Conservation (phyloP, 179 eudicot genomes). For the Vitellaria paradoxa region DNA sequence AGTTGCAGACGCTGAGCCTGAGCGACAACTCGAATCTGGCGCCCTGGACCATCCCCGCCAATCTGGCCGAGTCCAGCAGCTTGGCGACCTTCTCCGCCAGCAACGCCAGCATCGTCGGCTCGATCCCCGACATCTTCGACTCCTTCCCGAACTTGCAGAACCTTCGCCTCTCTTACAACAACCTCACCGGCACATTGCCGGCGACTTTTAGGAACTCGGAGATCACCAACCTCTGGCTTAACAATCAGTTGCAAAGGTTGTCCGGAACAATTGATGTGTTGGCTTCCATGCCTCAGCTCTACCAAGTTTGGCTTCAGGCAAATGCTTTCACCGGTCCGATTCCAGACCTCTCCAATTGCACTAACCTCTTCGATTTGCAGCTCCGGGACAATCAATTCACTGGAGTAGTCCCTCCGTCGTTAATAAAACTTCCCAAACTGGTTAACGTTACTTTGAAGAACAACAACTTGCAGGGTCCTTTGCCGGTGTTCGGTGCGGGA, state of each 20-base stretch:
- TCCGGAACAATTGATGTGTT: constrained; percentile 44
- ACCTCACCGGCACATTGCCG: constrained; percentile 46
- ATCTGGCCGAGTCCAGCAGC: constrained; percentile 29
- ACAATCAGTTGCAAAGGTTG: constrained; percentile 35
- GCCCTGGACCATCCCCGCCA: constrained; percentile 46
- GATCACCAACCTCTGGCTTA: constrained; percentile 50
- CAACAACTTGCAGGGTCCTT: constrained; percentile 62
- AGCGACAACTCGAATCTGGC: constrained; percentile 11
- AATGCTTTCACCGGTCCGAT: constrained; percentile 56
- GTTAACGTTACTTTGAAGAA: constrained; percentile 52
- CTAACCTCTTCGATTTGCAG: constrained; percentile 58
- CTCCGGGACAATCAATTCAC: constrained; percentile 67
- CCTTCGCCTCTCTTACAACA: constrained; percentile 44
- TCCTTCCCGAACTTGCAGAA: constrained; percentile 33
- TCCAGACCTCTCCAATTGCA: constrained; percentile 56
- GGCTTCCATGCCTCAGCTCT: constrained; percentile 34
- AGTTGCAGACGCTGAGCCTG: constrained; percentile 25
- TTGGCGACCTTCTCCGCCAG: constrained; percentile 32
- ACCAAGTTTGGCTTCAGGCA: constrained; percentile 60
- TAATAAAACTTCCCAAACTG: constrained; percentile 34
- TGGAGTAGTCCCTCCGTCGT: constrained; percentile 52
- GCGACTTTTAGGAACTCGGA: constrained; percentile 26
- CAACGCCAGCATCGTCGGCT: constrained; percentile 31
- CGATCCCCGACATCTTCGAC: constrained; percentile 51
- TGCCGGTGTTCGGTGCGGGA: constrained; percentile 36